Conservation (phyloP, 257 asterid species). For the Nicotiana sylvestris region DNA sequence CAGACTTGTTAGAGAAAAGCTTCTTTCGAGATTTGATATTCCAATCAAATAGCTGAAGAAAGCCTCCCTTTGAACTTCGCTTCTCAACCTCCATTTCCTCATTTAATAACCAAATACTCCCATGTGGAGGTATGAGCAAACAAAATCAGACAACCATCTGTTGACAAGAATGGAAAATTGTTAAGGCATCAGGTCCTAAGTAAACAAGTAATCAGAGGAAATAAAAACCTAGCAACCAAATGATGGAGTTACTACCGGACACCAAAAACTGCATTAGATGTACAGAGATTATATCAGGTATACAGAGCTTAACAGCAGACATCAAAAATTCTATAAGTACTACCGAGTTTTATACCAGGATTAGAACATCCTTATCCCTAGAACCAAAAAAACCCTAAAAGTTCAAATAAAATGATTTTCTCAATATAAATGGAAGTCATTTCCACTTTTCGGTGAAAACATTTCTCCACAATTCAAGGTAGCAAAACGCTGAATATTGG, state of each 20-base stretch:
- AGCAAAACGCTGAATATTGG: background rate
- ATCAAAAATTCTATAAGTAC: background rate
- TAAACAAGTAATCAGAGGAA: background rate
- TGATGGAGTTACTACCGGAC: no score
- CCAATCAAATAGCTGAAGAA: constrained; percentile 96
- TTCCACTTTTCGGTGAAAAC: background rate
- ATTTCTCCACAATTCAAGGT: background rate
- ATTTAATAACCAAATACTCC: constrained; percentile 17
- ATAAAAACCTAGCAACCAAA: background rate
- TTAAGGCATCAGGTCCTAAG: background rate
- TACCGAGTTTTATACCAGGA: background rate
- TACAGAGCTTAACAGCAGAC: no score
- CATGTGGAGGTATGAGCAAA: constrained; percentile 11
- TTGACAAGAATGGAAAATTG: background rate
- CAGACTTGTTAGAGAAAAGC: constrained; percentile 79
- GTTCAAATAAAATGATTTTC: background rate
- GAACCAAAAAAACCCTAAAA: background rate
- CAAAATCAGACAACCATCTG: constrained; percentile 33
- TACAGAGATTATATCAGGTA: no score
- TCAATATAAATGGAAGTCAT: background rate
- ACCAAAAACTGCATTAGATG: no score
- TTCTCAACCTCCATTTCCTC: constrained; percentile 82
- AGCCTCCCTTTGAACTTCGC: constrained; percentile 72
- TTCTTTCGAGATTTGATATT: constrained; percentile 82
- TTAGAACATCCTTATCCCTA: background rate